A percentile compares a stretch with the other conserved stretches of the same genome.
Conservation (phyloP, 495 filamentous ascomycete genomes). For the Xanthoparmelia taractica region DNA sequence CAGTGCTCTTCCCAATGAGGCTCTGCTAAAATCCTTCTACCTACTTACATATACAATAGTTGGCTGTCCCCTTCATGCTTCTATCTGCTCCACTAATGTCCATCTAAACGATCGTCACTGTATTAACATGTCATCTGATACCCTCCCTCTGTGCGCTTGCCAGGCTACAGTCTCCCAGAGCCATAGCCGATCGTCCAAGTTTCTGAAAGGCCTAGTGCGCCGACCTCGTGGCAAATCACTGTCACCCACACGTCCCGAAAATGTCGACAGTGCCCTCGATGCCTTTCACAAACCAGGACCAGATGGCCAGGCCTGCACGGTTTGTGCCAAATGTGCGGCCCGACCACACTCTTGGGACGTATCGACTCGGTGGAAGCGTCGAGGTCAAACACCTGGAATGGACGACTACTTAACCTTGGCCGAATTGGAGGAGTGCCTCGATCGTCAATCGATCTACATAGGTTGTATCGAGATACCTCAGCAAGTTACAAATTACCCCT, state of each 20-base stretch:
- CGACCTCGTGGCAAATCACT: conserved; percentile 5
- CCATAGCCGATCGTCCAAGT: conserved; percentile 2
- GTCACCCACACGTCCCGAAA: conserved; percentile 7
- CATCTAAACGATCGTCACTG: neutral
- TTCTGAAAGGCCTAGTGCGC: conserved; percentile 18
- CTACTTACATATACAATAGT: conserved; percentile 3
- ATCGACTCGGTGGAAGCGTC: conserved; percentile 17
- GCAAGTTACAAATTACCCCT: conserved; percentile 12
- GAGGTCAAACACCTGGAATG: conserved; percentile 22
- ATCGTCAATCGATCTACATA: conserved; percentile 18
- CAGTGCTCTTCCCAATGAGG: conserved; percentile 13
- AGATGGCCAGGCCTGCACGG: conserved; percentile 1
- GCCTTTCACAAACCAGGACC: conserved; percentile 6
- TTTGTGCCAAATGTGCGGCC: neutral
- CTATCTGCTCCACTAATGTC: neutral
- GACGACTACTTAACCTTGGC: conserved; percentile 25
- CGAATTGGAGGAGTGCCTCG: conserved; percentile 21
- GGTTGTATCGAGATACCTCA: conserved; percentile 18
- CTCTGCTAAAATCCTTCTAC: conserved; percentile 8
- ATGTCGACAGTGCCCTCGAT: conserved; percentile 1
- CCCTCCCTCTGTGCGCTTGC: neutral
- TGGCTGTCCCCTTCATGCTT: neutral
- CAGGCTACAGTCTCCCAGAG: neutral
- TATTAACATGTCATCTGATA: neutral
- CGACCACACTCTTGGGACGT: conserved; percentile 6